Percentiles rank a stretch among this genome's conserved stretches.
Conservation (phyloP, 805 yeast genomes). For the Wickerhamiella nectarea region DNA sequence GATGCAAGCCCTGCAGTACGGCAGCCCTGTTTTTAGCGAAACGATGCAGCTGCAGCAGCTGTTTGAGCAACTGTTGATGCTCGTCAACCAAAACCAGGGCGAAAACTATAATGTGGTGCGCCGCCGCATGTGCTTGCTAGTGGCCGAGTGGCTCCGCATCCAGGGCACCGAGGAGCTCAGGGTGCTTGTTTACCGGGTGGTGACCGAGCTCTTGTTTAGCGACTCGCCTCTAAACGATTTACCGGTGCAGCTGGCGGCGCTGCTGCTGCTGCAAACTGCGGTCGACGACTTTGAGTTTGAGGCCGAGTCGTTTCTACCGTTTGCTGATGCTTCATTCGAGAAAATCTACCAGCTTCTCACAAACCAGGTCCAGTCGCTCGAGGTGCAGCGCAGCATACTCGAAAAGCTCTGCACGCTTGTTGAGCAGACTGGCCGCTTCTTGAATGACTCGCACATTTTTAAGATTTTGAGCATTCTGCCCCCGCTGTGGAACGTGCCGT, state of each 20-base stretch:
- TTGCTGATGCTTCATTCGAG: slow-evolving; percentile 37
- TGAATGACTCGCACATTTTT: slow-evolving; percentile 15
- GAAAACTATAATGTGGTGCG: slow-evolving; percentile 41
- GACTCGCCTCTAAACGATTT: slow-evolving; percentile 44
- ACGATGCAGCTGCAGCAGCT: slow-evolving; percentile 56
- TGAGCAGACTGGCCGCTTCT: slow-evolving; percentile 24
- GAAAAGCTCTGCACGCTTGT: slow-evolving; percentile 49
- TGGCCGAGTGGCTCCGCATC: slow-evolving; percentile 68
- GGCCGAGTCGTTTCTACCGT: slow-evolving; percentile 54
- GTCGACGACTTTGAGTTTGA: slow-evolving; percentile 82
- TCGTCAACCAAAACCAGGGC: slow-evolving; percentile 50
- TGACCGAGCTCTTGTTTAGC: slow-evolving; percentile 37
- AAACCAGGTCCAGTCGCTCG: slow-evolving; percentile 42
- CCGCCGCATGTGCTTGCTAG: slow-evolving; percentile 62
- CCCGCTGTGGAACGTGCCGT: slow-evolving; percentile 54
- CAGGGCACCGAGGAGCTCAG: slow-evolving; percentile 49
- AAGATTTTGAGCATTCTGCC: slow-evolving; percentile 42
- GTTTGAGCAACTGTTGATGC: slow-evolving; percentile 29
- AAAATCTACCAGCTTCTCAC: slow-evolving; percentile 37
- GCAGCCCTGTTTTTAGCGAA: slow-evolving; percentile 51
- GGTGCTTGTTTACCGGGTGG: slow-evolving; percentile 42
- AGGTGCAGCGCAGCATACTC: slow-evolving; percentile 61
- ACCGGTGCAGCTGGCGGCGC: slow-evolving; percentile 68
- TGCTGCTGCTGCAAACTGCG: slow-evolving; percentile 51
- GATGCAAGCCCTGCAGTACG: slow-evolving; percentile 68